These are phyloP conservation scores for Conoideocrella luteorostrata DNA, from an alignment of 2,329 filamentous ascomycete genomes.

Conservation along the genomic window DNA sequence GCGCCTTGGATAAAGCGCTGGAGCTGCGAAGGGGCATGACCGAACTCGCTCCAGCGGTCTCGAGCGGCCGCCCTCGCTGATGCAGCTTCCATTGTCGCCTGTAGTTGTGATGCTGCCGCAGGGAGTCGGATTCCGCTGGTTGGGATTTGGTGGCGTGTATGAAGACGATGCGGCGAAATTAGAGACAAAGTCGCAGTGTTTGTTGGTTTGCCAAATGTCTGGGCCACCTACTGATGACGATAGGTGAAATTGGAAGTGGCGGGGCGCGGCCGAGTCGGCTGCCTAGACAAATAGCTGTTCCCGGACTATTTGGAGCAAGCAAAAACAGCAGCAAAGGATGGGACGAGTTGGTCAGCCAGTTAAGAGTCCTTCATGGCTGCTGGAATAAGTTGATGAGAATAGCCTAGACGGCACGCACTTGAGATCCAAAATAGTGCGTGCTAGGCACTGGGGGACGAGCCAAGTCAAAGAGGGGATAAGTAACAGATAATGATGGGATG, in stretches of 20 bases:
- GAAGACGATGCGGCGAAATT: too few relatives aligned
- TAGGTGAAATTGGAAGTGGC: not conserved
- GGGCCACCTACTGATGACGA: not conserved
- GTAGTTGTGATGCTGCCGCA: constrained; percentile 13
- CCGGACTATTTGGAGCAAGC: too few relatives aligned
- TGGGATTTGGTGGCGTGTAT: too few relatives aligned
- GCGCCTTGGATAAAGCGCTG: constrained; percentile 95
- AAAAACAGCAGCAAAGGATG: not conserved
- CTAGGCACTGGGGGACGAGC: not conserved
- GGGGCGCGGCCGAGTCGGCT: not conserved
- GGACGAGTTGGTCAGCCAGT: not conserved
- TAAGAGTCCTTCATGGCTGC: constrained; percentile 9
- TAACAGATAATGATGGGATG: not conserved
- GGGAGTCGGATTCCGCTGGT: too few relatives aligned
- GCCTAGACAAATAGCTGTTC: too few relatives aligned
- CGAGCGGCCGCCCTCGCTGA: constrained; percentile 91
- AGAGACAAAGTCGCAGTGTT: not conserved
- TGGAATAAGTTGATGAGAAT: not conserved
- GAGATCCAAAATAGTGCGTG: not conserved
- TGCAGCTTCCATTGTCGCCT: constrained; percentile 75
- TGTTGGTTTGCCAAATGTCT: not conserved
- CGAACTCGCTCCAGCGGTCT: constrained; percentile 84
- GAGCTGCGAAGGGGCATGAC: constrained; percentile 74
- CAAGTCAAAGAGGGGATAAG: constrained; percentile 1
- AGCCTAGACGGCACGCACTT: not conserved